These are phyloP conservation scores for Phoenix dactylifera DNA, from an alignment of 176 grass and related monocot genomes.

Conservation along the genomic window DNA sequence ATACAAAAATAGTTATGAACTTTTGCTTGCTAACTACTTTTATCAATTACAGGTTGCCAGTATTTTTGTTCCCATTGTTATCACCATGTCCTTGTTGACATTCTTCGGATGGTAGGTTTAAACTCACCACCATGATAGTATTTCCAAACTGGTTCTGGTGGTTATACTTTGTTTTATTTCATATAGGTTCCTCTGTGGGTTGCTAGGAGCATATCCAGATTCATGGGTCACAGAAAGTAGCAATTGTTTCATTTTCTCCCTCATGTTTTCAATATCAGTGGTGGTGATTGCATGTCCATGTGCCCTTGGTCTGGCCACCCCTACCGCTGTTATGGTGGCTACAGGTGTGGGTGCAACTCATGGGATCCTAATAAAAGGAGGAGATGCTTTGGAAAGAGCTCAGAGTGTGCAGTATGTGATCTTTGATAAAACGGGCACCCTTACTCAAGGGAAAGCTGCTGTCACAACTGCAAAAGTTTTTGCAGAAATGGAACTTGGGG, in stretches of 20 bases:
- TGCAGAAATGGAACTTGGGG: slow-evolving; percentile 75
- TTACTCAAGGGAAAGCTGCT: slow-evolving; percentile 92
- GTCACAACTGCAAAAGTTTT: slow-evolving; percentile 86
- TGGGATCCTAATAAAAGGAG: slow-evolving; percentile 87
- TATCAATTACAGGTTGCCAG: slow-evolving; percentile 16
- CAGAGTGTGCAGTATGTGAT: slow-evolving; percentile 72
- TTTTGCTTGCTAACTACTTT: neutral
- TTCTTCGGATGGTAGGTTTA: slow-evolving; percentile 72
- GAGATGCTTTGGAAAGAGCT: slow-evolving; percentile 89
- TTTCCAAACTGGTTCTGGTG: neutral
- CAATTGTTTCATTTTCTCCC: slow-evolving; percentile 91
- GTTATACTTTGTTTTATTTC: slow-evolving; percentile 8
- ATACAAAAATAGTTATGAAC: no score
- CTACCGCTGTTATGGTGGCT: slow-evolving; percentile 97
- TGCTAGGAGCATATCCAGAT: slow-evolving; percentile 71
- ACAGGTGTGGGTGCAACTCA: slow-evolving; percentile 92
- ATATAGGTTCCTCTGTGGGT: slow-evolving; percentile 89
- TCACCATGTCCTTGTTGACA: slow-evolving; percentile 78
- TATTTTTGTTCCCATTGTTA: slow-evolving; percentile 64
- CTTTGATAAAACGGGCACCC: slow-evolving; percentile 95
- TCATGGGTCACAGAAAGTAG: slow-evolving; percentile 75
- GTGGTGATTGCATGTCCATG: slow-evolving; percentile 98
- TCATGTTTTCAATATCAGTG: slow-evolving; percentile 98
- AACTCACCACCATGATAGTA: neutral
- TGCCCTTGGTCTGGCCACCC: slow-evolving; percentile 92